Percentiles rank a stretch among this genome's conserved stretches.
phyloP scores from a whole-genome alignment of 1,284 basidiomycete species.

The Ustilago shanxiensis region DNA sequence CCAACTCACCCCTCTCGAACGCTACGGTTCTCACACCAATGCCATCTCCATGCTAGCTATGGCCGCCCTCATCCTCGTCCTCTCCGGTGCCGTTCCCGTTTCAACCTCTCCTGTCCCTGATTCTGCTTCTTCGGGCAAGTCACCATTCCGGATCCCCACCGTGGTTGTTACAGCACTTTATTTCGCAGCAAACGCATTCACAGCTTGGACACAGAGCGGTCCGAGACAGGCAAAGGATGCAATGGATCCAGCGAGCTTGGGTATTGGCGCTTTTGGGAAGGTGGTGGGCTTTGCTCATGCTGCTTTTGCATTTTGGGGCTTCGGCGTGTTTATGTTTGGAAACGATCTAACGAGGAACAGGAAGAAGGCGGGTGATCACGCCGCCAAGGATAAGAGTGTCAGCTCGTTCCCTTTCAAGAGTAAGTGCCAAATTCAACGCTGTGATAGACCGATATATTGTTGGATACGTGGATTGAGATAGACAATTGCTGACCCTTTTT shows the following conservation, averaged over 20 bases:
- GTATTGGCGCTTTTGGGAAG: conserved; percentile 47
- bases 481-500: not conserved
- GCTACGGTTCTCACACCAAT: conserved; percentile 40
- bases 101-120: conserved; percentile 46
- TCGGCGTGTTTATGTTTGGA: conserved; percentile 51
- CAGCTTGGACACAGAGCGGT: conserved; percentile 32
- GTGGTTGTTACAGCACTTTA: conserved; percentile 45
- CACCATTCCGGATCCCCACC: conserved; percentile 43
- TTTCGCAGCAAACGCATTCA: conserved; percentile 43
- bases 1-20: conserved; percentile 48
- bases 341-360: conserved; percentile 46
- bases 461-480: too few relatives aligned
- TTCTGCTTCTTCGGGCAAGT: conserved; percentile 29
- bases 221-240: conserved; percentile 4
- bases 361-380: conserved; percentile 43
- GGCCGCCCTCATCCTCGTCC: conserved; percentile 36
- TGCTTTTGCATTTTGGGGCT: conserved; percentile 44
- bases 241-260: conserved; percentile 24
- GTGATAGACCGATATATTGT: too few relatives aligned
- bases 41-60: conserved; percentile 46
- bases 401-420: conserved; percentile 51
- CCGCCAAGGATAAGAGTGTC: conserved; percentile 70
- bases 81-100: conserved; percentile 48
- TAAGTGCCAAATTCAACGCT: conserved; percentile 12
- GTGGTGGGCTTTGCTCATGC: conserved; percentile 36